Conservation (phyloP, 305 asterid species). For the Fraxinus latifolia region DNA sequence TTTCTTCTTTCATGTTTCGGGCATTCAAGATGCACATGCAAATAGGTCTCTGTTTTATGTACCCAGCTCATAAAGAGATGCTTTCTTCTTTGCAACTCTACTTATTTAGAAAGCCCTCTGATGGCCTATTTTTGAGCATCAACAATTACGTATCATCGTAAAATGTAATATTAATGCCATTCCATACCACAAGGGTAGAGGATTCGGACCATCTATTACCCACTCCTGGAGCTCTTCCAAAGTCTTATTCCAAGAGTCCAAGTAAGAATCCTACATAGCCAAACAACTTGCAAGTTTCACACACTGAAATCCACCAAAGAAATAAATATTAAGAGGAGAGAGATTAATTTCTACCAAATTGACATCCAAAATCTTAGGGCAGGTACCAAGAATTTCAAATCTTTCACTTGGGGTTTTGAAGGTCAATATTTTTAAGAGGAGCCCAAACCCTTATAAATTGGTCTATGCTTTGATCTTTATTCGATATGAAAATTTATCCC, state of each 20-base stretch:
- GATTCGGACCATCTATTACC: neutral
- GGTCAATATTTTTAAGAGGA: too few relatives aligned
- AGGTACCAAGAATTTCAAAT: neutral
- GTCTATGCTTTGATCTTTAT: too few relatives aligned
- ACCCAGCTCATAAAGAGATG: neutral
- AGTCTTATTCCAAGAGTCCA: neutral
- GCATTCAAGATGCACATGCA: neutral
- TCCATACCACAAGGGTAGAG: neutral
- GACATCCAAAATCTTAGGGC: neutral
- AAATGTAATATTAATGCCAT: neutral
- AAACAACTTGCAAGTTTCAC: neutral
- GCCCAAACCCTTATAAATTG: too few relatives aligned
- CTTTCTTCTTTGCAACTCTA: neutral
- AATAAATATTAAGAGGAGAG: neutral
- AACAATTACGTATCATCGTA: neutral
- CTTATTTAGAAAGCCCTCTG: neutral
- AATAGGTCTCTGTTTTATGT: neutral
- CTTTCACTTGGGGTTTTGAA: too few relatives aligned
- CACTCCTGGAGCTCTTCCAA: neutral
- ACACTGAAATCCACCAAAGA: neutral
- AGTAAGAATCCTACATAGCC: neutral
- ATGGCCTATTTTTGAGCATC: too few relatives aligned
- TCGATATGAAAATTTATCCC: too few relatives aligned
- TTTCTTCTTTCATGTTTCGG: neutral
- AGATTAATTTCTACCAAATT: neutral